Base-by-base conservation (phyloP, 2,329 filamentous ascomycete genomes). In the Achaetomium macrosporum region DNA sequence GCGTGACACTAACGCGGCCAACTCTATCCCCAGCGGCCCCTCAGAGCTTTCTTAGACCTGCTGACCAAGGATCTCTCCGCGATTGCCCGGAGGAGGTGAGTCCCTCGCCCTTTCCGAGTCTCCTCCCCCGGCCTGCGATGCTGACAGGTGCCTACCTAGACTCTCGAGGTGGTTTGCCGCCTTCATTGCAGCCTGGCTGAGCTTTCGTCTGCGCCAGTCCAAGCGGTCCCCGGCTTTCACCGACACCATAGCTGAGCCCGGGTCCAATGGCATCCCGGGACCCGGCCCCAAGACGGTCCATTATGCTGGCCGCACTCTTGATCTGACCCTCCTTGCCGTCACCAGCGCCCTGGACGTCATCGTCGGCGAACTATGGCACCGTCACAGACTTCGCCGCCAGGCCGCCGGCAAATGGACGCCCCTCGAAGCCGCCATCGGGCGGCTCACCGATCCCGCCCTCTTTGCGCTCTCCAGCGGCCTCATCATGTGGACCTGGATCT, bases 401-500 rank as follows among this genome's bases (percentile, higher is more conserved):
- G 71, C 74, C 39, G 16, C 67, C 11, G 67, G 69, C 16, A 72
- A 66, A 55, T 80, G 78, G 76, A 74, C 74, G 30, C 68, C 67
- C 59, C 75, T 73, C 12, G 76, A 81, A 56, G 63, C 67, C 11
- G 51, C 68, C 20, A 58, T 74, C 56, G 71, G 72, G 20, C 66
- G 58, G 10, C 66, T 81, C 36, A 73, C 81, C n/a, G 86, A 92
- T 64, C 80, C 87, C 4, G 70, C 79, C 6, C 71, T 91, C 16
- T 95, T 95, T 67, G 82, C 85, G 42, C 68, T 77, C 33, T 90
- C 87, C 17, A 83, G 81, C 37, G 85, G 84, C 19, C 71, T 88
- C 36, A 84, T 95, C 60, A 95, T 95, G 90, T 92, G 88, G 85
- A 80, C 88, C 16, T 95, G 88, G 87, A 85, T 95, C 66, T 95